Conservation (phyloP, 2,329 filamentous ascomycete genomes). For the Bipolaris gigantea region DNA sequence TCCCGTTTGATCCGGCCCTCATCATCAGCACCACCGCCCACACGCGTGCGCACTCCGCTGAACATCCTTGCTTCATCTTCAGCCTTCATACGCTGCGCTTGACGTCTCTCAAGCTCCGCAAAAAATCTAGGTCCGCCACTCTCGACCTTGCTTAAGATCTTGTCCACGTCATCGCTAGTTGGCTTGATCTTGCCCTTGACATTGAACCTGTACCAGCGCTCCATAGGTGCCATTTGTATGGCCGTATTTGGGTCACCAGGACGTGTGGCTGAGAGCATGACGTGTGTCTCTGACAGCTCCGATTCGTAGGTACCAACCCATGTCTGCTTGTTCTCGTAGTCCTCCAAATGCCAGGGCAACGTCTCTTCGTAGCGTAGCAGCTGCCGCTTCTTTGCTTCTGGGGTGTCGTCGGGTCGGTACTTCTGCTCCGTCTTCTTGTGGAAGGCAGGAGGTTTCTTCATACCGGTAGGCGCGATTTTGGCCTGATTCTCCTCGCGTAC, state of each 20-base stretch:
- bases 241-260: slow-evolving; percentile 54
- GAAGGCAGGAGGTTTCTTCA: slow-evolving; percentile 66
- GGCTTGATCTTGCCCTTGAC: slow-evolving; percentile 74
- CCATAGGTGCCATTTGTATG: slow-evolving; percentile 85
- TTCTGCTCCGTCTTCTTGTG: slow-evolving; percentile 86
- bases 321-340: slow-evolving; percentile 91
- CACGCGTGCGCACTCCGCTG: slow-evolving; percentile 32
- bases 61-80: slow-evolving; percentile 19
- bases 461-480: slow-evolving; percentile 82
- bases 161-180: slow-evolving; percentile 85
- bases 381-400: slow-evolving; percentile 68
- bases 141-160: slow-evolving; percentile 74
- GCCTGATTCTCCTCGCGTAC: slow-evolving; percentile 85
- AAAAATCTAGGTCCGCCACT: slow-evolving; percentile 79
- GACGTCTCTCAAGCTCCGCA: slow-evolving; percentile 40
- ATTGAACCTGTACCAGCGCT: slow-evolving; percentile 93
- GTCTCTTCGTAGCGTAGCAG: slow-evolving; percentile 86
- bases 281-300: slow-evolving; percentile 77
- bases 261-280: slow-evolving; percentile 70
- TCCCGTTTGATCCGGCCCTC: slow-evolving; percentile 38
- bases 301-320: slow-evolving; percentile 93
- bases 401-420: slow-evolving; percentile 75
- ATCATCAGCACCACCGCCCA: slow-evolving; percentile 42
- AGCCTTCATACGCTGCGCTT: slow-evolving; percentile 55
- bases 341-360: slow-evolving; percentile 93